These are phyloP conservation scores for Boletus albobrunnescens DNA, from an alignment of 1,284 basidiomycete species.

Conservation along the genomic window DNA sequence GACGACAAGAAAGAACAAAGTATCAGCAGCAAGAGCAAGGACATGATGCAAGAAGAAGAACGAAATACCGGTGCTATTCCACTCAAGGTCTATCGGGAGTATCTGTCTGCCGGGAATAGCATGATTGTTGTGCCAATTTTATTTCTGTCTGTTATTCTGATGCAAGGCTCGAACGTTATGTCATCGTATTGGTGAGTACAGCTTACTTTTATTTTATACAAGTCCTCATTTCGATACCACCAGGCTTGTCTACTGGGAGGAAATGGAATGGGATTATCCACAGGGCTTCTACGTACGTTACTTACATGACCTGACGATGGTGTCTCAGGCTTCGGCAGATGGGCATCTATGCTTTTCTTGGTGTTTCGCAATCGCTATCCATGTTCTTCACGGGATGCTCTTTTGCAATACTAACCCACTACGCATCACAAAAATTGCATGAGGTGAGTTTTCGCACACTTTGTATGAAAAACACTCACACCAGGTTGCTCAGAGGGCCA, in stretches of 20 bases:
- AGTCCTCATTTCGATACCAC: background rate
- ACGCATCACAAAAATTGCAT: conserved; percentile 46
- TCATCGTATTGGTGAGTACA: conserved; percentile 57
- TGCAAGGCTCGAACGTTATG: conserved; percentile 61
- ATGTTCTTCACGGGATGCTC: conserved; percentile 53
- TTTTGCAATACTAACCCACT: conserved; percentile 60
- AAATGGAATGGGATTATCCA: conserved; percentile 49
- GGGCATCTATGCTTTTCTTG: conserved; percentile 62
- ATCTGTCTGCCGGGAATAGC: conserved; percentile 58
- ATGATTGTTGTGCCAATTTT: conserved; percentile 51
- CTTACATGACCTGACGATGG: background rate
- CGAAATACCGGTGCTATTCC: conserved; percentile 52
- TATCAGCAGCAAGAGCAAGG: conserved; percentile 11
- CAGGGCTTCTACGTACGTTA: conserved; percentile 57
- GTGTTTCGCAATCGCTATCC: conserved; percentile 46
- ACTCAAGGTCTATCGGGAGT: conserved; percentile 50
- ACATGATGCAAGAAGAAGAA: conserved; percentile 48
- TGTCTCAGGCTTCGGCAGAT: conserved; percentile 41
- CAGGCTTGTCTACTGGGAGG: conserved; percentile 73
- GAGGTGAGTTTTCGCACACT: conserved; percentile 5
- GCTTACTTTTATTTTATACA: background rate
- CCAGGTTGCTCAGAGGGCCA: conserved; percentile 42
- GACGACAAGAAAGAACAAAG: conserved; percentile 29
- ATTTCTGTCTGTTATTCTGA: conserved; percentile 46
- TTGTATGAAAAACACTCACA: background rate